Percentiles rank a stretch among this genome's conserved stretches.
These are phyloP conservation scores for Erodium moschatum DNA, from an alignment of 441 rosid species.

Conservation along the genomic window DNA sequence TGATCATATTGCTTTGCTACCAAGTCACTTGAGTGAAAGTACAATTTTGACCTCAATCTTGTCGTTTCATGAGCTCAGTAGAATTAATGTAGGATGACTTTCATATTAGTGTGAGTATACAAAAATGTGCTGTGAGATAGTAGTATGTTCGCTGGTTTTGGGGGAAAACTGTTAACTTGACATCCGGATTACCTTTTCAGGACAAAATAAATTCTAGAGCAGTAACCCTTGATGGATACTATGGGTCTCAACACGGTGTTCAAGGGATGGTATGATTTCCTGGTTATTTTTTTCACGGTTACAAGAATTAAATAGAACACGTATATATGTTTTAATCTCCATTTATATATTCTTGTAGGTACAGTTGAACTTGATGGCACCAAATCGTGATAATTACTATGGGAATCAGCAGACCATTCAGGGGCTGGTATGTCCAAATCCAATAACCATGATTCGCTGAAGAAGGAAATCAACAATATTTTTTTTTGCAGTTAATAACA, in stretches of 20 bases:
- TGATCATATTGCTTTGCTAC: neutral
- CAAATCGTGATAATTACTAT: slow-evolving; percentile 60
- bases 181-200: neutral
- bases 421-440: slow-evolving; percentile 60
- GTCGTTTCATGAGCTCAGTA: neutral
- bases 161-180: neutral
- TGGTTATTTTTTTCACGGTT: slow-evolving; percentile 12
- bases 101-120: neutral
- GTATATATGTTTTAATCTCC: slow-evolving; percentile 5
- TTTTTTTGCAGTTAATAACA: neutral
- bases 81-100: neutral
- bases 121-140: neutral
- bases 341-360: slow-evolving; percentile 39
- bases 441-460: slow-evolving; percentile 14
- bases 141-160: neutral
- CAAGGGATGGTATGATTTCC: slow-evolving; percentile 54
- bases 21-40: neutral
- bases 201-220: slow-evolving; percentile 6
- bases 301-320: slow-evolving; percentile 14
- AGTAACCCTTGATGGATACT: slow-evolving; percentile 46
- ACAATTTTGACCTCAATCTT: neutral
- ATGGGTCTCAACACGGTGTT: slow-evolving; percentile 52
- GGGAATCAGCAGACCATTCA: slow-evolving; percentile 66
- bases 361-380: slow-evolving; percentile 78
- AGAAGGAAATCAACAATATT: neutral